Conservation (phyloP, 176 grass and related monocot genomes). For the Zizania latifolia region DNA sequence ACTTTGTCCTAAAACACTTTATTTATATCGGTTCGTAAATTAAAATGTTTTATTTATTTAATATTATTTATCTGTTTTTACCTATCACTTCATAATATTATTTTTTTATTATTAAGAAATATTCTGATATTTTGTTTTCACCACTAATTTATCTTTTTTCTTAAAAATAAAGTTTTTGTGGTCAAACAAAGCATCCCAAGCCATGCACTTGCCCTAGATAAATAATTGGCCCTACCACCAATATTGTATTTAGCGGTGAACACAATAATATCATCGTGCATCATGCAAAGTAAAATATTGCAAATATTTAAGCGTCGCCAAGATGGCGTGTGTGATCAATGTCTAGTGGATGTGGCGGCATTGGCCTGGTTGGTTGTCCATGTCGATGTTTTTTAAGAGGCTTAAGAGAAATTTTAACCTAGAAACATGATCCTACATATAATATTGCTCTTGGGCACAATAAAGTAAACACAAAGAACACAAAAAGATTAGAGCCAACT, state of each 20-base stretch:
- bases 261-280: slow-evolving; percentile 29
- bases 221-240: slow-evolving; percentile 31
- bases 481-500: slow-evolving; percentile 29
- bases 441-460: slow-evolving; percentile 26
- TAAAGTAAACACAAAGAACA: slow-evolving; percentile 34
- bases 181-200: slow-evolving; percentile 50
- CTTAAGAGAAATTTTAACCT: slow-evolving; percentile 29
- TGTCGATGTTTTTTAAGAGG: slow-evolving; percentile 9
- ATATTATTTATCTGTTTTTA: too few relatives aligned
- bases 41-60: too few relatives aligned
- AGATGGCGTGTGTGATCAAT: slow-evolving; percentile 31
- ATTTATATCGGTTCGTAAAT: too few relatives aligned
- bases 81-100: too few relatives aligned
- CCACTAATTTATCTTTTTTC: too few relatives aligned
- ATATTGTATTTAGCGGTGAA: slow-evolving; percentile 38
- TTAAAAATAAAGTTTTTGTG: too few relatives aligned
- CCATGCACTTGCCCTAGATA: slow-evolving; percentile 39
- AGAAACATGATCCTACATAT: slow-evolving; percentile 37
- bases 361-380: slow-evolving; percentile 41
- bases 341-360: slow-evolving; percentile 20
- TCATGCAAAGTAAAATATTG: slow-evolving; percentile 26
- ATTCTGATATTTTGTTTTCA: too few relatives aligned
- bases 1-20: too few relatives aligned
- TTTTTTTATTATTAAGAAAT: too few relatives aligned
- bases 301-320: not conserved